Conservation (phyloP, 176 grass and related monocot genomes). For the Areca catechu region DNA sequence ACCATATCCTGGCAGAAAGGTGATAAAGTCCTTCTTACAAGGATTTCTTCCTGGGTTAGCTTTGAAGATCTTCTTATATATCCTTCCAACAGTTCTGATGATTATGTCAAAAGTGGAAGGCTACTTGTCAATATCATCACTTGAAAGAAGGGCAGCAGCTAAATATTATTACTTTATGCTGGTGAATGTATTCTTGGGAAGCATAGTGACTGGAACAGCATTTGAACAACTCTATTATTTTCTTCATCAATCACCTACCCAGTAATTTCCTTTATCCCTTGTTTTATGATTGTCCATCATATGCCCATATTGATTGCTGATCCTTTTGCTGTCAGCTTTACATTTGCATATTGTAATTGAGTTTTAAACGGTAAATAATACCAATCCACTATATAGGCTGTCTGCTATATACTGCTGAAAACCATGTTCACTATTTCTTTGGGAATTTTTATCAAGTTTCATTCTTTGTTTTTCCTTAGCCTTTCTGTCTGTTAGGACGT, state of each 20-base stretch:
- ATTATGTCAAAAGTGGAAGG: slow-evolving; percentile 98
- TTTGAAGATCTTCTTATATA: slow-evolving; percentile 81
- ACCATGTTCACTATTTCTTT: too few species aligned
- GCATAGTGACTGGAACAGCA: slow-evolving; percentile 84
- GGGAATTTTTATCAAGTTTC: too few species aligned
- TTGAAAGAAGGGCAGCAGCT: slow-evolving; percentile 80
- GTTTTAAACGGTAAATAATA: too few species aligned
- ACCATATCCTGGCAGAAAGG: slow-evolving; percentile 33
- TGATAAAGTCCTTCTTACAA: slow-evolving; percentile 85
- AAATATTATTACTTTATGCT: slow-evolving; percentile 99
- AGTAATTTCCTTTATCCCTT: slow-evolving; percentile 44
- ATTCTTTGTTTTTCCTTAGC: too few species aligned
- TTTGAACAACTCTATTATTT: slow-evolving; percentile 86
- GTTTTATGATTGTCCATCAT: too few species aligned
- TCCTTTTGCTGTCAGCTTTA: neutral
- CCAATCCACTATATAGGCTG: too few species aligned
- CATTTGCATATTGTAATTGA: neutral
- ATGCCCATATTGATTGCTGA: neutral
- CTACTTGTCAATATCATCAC: slow-evolving; percentile 75
- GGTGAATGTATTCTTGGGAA: slow-evolving; percentile 92
- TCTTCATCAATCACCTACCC: slow-evolving; percentile 61
- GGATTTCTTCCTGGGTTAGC: slow-evolving; percentile 92
- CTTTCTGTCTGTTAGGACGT: too few species aligned
- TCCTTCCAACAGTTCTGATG: slow-evolving; percentile 80
- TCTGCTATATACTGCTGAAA: too few species aligned